Percentiles rank a stretch among this genome's conserved stretches.
Evolutionary conservation across 345 rosid species (phyloP).

Genomic region (Hevea brasiliensis): DNA sequence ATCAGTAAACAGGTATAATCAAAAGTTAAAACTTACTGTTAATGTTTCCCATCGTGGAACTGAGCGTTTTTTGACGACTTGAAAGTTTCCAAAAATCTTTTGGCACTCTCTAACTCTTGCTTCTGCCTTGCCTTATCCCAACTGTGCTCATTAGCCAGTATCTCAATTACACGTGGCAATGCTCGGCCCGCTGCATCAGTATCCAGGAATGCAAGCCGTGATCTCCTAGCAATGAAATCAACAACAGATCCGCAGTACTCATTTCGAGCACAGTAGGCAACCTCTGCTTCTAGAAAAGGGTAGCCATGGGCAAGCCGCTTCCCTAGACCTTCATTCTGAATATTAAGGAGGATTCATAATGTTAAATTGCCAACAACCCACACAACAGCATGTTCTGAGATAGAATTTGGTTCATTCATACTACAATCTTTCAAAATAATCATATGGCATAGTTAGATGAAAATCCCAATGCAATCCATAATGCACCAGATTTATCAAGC

Average conservation of each 20-base stretch:
- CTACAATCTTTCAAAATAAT: background rate
- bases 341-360: background rate
- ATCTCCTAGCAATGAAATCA: slow-evolving; percentile 95
- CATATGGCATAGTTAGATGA: background rate
- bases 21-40: slow-evolving; percentile 31
- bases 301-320: slow-evolving; percentile 92
- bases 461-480: background rate
- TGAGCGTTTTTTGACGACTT: slow-evolving; percentile 92
- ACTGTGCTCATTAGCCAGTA: slow-evolving; percentile 64
- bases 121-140: slow-evolving; percentile 81
- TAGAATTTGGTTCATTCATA: background rate
- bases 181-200: slow-evolving; percentile 88
- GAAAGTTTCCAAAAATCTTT: slow-evolving; percentile 75
- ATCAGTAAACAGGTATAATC: background rate
- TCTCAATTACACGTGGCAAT: slow-evolving; percentile 72
- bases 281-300: slow-evolving; percentile 70
- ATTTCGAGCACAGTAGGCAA: slow-evolving; percentile 81
- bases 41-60: slow-evolving; percentile 86
- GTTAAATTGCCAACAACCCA: slow-evolving; percentile 4
- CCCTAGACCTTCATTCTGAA: slow-evolving; percentile 82
- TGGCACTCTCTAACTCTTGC: slow-evolving; percentile 62
- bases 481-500: background rate
- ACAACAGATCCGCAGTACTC: slow-evolving; percentile 91
- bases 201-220: slow-evolving; percentile 90
- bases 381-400: background rate